A percentile compares a stretch with the other conserved stretches of the same genome.
phyloP scores from a whole-genome alignment of 305 asterid genomes.

The Ilex paraguariensis region DNA sequence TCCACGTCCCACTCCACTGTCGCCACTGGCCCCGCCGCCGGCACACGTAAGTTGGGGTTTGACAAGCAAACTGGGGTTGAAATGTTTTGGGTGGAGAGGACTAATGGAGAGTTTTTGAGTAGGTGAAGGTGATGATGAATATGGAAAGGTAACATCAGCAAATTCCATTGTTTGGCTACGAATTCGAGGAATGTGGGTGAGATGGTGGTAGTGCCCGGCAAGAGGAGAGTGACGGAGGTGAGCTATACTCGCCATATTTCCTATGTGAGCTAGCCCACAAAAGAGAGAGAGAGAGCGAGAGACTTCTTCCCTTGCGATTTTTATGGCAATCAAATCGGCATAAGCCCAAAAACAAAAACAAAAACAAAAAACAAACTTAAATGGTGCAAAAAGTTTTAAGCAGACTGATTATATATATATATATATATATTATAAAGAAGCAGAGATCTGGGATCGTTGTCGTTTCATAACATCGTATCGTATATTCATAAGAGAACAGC shows the following conservation, averaged over 20 bases:
- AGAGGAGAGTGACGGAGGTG: constrained; percentile 32
- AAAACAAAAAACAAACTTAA: too few relatives aligned
- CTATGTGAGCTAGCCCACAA: too few relatives aligned
- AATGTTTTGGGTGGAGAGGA: neutral
- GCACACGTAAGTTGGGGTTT: constrained; percentile 19
- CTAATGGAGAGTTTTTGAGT: neutral
- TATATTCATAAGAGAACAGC: too few relatives aligned
- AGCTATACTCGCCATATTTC: constrained; percentile 19
- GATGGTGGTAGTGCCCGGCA: constrained; percentile 7
- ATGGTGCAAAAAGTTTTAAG: too few relatives aligned
- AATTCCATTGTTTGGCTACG: constrained; percentile 3
- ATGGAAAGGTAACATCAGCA: neutral
- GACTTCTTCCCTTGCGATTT: too few relatives aligned
- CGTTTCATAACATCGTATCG: too few relatives aligned
- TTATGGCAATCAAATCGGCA: too few relatives aligned
- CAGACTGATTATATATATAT: too few relatives aligned
- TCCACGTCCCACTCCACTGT: constrained; percentile 16
- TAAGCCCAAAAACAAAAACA: too few relatives aligned
- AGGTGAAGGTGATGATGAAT: neutral
- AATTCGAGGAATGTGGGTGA: constrained; percentile 9
- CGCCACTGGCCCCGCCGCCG: constrained; percentile 11
- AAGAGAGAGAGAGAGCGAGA: too few relatives aligned
- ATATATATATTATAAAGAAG: too few relatives aligned
- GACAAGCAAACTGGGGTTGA: neutral
- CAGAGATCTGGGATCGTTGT: too few relatives aligned